These are phyloP conservation scores for Hypoxylon sp. DNA, from an alignment of 2,329 filamentous ascomycete genomes.

Conservation along the genomic window DNA sequence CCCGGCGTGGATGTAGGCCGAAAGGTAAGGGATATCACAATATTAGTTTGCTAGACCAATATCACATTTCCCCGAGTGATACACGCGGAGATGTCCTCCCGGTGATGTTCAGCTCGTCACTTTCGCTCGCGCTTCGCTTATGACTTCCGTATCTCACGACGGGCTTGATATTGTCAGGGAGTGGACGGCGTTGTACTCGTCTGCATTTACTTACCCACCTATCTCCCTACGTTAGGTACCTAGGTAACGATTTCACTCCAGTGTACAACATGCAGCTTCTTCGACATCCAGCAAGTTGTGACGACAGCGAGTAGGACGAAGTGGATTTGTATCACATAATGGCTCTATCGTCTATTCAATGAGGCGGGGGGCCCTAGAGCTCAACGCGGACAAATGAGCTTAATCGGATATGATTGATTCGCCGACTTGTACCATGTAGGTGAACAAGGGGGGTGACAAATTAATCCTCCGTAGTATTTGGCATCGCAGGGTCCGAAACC, in stretches of 20 bases:
- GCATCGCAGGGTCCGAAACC: not conserved
- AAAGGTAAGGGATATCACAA: conserved; percentile 12
- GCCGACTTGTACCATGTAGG: not conserved
- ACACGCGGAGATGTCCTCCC: not conserved
- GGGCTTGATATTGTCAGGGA: not conserved
- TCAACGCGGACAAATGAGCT: not conserved
- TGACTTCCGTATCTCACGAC: not conserved
- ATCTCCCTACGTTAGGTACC: not conserved
- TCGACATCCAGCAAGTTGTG: not conserved
- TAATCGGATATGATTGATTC: not conserved
- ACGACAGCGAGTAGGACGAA: not conserved
- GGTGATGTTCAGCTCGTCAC: not conserved
- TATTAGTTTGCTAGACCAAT: conserved; percentile 27
- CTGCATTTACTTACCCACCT: not conserved
- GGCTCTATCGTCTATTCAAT: not conserved
- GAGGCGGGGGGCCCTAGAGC: not conserved
- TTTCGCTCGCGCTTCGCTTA: conserved; percentile 5
- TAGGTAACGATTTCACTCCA: not conserved
- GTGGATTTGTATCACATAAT: not conserved
- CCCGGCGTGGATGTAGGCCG: not conserved
- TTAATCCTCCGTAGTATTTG: not conserved
- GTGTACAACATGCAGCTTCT: not conserved
- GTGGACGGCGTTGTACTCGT: not conserved
- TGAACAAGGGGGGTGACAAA: not conserved
- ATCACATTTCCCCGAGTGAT: conserved; percentile 12